phyloP scores from a whole-genome alignment of 495 filamentous ascomycete genomes.

The Xylona heveae region DNA sequence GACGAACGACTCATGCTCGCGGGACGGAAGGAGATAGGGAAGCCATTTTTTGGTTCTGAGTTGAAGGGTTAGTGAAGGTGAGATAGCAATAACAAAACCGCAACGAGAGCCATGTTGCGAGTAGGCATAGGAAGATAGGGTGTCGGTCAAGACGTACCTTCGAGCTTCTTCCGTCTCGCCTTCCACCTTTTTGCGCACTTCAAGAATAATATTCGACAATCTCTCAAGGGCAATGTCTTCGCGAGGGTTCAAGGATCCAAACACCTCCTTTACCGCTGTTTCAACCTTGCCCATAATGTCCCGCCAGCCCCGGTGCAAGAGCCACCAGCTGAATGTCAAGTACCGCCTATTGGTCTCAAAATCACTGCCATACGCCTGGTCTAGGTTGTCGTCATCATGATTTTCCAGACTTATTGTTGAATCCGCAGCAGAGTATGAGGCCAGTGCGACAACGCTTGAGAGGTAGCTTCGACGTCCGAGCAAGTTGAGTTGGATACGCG shows the following conservation, averaged over 20 bases:
- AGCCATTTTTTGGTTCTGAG: slow-evolving; percentile 43
- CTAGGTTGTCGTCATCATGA: slow-evolving; percentile 60
- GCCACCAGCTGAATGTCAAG: slow-evolving; percentile 94
- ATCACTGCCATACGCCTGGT: slow-evolving; percentile 68
- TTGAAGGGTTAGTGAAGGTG: slow-evolving; percentile 5
- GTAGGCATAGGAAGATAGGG: slow-evolving; percentile 1
- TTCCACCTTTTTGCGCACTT: slow-evolving; percentile 70
- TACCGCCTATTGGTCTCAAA: slow-evolving; percentile 89
- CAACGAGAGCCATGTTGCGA: neutral
- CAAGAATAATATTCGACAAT: slow-evolving; percentile 54
- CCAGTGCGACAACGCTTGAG: slow-evolving; percentile 77
- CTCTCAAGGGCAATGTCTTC: slow-evolving; percentile 64
- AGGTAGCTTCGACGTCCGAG: slow-evolving; percentile 89
- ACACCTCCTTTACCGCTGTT: slow-evolving; percentile 61
- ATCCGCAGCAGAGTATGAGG: slow-evolving; percentile 33
- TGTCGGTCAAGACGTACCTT: slow-evolving; percentile 23
- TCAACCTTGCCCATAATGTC: slow-evolving; percentile 60
- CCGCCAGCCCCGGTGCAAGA: slow-evolving; percentile 78
- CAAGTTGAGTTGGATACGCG: slow-evolving; percentile 89
- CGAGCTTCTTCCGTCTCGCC: slow-evolving; percentile 42
- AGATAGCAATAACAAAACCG: neutral
- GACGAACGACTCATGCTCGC: slow-evolving; percentile 55
- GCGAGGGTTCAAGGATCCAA: slow-evolving; percentile 64
- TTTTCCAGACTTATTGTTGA: slow-evolving; percentile 73
- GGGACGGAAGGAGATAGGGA: slow-evolving; percentile 59